Evolutionary conservation across 2,329 filamentous ascomycete genomes (phyloP).

Genomic region (Endothia cerciana): DNA sequence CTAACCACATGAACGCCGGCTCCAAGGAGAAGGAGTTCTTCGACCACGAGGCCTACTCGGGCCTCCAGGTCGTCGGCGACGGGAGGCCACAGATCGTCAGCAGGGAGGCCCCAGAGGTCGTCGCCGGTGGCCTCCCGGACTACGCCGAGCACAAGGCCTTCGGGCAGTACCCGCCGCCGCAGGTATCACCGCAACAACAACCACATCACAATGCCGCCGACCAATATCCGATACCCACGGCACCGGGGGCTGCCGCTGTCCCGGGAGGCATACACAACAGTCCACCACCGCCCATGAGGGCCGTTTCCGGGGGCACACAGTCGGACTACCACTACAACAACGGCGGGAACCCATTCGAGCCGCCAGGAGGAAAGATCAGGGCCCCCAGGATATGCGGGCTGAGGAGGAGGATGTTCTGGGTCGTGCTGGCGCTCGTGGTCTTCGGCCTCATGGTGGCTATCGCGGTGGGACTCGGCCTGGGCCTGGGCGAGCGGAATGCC

Average conservation of each 20-base stretch:
- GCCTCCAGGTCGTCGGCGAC: conserved; percentile 26
- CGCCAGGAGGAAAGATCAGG: conserved; percentile 12
- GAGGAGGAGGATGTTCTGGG: conserved; percentile 35
- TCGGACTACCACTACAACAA: conserved; percentile 16
- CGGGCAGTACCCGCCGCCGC: conserved; percentile 5
- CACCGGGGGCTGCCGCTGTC: no score
- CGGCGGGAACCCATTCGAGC: conserved; percentile 21
- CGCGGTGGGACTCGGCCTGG: conserved; percentile 40
- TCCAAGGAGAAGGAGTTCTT: background rate
- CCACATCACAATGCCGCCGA: background rate
- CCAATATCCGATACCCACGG: no score
- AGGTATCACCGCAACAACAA: background rate
- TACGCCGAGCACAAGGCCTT: conserved; percentile 21
- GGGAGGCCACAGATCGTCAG: conserved; percentile 17
- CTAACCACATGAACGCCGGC: background rate
- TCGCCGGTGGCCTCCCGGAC: conserved; percentile 17
- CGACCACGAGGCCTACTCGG: conserved; percentile 23
- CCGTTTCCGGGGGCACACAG: background rate
- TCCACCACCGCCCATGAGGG: background rate
- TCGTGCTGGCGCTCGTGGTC: conserved; percentile 36
- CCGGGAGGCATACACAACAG: no score
- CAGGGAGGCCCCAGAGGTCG: conserved; percentile 27
- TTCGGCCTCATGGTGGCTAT: conserved; percentile 38
- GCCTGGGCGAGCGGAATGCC: conserved; percentile 32
- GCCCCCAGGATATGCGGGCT: conserved; percentile 37